These are phyloP conservation scores for Golubevia sp. DNA, from an alignment of 1,284 basidiomycete species.

Conservation along the genomic window DNA sequence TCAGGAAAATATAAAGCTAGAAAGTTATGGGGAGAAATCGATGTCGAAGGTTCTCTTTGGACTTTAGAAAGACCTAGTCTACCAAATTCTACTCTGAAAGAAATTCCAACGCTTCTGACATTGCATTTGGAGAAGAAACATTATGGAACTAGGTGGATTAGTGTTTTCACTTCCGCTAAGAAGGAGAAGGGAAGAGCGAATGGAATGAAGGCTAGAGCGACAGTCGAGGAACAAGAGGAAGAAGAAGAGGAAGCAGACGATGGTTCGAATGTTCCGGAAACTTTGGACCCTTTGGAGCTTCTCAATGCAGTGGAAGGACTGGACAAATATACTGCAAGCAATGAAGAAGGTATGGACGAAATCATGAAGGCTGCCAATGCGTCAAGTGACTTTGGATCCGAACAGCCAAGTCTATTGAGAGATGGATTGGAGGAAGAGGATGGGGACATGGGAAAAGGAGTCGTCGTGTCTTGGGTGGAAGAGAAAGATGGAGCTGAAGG, in stretches of 20 bases:
- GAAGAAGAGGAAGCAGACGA: conserved; percentile 62
- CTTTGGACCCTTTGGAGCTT: conserved; percentile 81
- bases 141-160: conserved; percentile 76
- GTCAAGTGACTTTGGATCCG: conserved; percentile 70
- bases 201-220: conserved; percentile 11
- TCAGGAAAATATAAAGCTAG: conserved; percentile 27
- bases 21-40: conserved; percentile 41
- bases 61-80: conserved; percentile 26
- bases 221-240: conserved; percentile 8
- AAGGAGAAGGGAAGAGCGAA: conserved; percentile 35
- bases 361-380: conserved; percentile 64
- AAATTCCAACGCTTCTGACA: conserved; percentile 18
- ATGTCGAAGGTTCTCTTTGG: conserved; percentile 34
- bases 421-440: conserved; percentile 86
- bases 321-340: conserved; percentile 78
- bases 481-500: conserved; percentile 31
- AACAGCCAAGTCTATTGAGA: conserved; percentile 75
- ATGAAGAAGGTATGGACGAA: conserved; percentile 59
- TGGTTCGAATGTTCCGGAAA: conserved; percentile 76
- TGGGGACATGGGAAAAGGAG: conserved; percentile 69
- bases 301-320: conserved; percentile 76
- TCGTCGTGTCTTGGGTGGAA: conserved; percentile 71
- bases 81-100: conserved; percentile 3
- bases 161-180: conserved; percentile 77
- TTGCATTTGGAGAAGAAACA: conserved; percentile 48